Evolutionary conservation across 2,329 filamentous ascomycete species (phyloP).

Genomic region (Beauveria rudraprayagi): DNA sequence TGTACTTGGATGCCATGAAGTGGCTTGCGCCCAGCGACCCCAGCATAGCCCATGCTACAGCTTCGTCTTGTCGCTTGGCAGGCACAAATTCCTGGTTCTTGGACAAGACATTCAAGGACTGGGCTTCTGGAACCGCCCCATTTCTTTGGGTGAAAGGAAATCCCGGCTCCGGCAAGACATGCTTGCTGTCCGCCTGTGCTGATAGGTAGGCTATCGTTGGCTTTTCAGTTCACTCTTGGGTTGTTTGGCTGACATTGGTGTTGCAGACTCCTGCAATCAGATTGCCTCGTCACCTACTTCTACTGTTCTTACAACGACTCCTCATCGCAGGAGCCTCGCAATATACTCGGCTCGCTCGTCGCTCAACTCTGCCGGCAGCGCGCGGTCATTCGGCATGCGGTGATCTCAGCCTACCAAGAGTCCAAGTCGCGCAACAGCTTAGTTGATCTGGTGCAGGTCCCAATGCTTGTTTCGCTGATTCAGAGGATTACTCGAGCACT

Average conservation of each 20-base stretch:
- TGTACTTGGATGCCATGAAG: not conserved
- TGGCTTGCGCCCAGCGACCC: constrained; percentile 3
- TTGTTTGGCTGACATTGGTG: not conserved
- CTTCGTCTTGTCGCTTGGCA: not conserved
- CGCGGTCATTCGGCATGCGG: not conserved
- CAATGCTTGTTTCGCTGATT: not conserved
- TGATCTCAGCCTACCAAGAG: not conserved
- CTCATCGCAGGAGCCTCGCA: constrained; percentile 3
- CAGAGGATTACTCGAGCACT: not conserved
- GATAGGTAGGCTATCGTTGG: not conserved
- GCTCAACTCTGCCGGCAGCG: not conserved
- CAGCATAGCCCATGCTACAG: not conserved
- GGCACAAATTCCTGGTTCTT: constrained; percentile 10
- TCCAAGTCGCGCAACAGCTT: not conserved
- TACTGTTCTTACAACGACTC: constrained; percentile 9
- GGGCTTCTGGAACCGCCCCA: not conserved
- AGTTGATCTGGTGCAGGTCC: not conserved
- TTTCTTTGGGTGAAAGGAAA: constrained; percentile 7
- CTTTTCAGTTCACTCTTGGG: not conserved
- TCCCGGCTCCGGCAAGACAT: constrained; percentile 10
- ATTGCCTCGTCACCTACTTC: constrained; percentile 1
- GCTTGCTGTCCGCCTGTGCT: constrained; percentile 3
- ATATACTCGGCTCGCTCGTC: constrained; percentile 4
- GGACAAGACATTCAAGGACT: not conserved
- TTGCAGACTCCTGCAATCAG: not conserved